Evolutionary conservation across 805 yeast species (phyloP).

Genomic region (Candida glaebosa): DNA sequence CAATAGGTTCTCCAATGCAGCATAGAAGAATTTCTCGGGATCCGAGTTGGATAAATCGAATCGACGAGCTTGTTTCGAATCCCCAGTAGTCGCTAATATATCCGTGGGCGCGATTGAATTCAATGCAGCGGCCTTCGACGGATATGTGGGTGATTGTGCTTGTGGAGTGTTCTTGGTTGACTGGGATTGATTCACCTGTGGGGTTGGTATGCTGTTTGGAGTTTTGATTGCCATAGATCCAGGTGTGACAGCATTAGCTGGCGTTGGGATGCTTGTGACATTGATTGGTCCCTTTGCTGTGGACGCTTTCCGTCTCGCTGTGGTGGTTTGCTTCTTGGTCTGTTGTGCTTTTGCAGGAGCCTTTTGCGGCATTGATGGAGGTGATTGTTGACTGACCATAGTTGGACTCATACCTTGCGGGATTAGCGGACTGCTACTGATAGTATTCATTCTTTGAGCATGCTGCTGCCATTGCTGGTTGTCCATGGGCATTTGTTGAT

Average conservation of each 20-base stretch:
- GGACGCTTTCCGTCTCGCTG: conserved; percentile 19
- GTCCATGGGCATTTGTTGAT: conserved; percentile 8
- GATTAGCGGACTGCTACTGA: conserved; percentile 25
- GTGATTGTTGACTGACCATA: conserved; percentile 8
- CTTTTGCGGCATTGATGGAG: conserved; percentile 7
- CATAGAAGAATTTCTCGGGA: conserved; percentile 47
- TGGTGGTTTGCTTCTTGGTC: conserved; percentile 12
- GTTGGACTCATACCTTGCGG: conserved; percentile 12
- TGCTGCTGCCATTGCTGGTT: conserved; percentile 4
- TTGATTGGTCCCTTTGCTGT: conserved; percentile 22
- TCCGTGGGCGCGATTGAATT: conserved; percentile 11
- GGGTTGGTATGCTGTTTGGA: conserved; percentile 42
- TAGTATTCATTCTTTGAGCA: conserved; percentile 5
- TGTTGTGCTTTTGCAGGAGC: conserved; percentile 9
- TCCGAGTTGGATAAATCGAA: conserved; percentile 44
- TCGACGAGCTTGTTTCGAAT: conserved; percentile 42
- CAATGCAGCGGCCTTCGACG: conserved; percentile 8
- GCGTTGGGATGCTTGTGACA: conserved; percentile 29
- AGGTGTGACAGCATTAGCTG: conserved; percentile 31
- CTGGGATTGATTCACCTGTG: conserved; percentile 33
- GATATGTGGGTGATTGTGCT: conserved; percentile 33
- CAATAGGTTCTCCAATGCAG: conserved; percentile 49
- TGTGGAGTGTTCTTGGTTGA: conserved; percentile 42
- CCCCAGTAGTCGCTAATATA: conserved; percentile 27
- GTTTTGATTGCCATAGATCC: conserved; percentile 42